These are phyloP conservation scores for Leucocoprinus sp. DNA, from an alignment of 768 basidiomycete genomes.

Conservation along the genomic window DNA sequence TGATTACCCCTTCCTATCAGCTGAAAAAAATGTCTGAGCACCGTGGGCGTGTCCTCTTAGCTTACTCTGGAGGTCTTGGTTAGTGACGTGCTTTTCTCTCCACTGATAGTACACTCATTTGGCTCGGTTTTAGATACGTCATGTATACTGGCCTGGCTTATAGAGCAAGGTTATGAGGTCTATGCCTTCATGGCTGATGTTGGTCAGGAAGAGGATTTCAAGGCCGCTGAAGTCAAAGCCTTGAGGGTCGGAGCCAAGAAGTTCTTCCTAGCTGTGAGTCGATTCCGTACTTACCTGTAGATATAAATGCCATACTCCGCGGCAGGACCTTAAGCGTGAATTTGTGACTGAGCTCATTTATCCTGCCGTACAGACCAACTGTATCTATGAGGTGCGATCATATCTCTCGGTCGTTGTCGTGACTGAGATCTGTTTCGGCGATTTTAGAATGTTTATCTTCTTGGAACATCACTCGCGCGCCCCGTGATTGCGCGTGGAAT, in stretches of 20 bases:
- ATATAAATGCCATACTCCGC: neutral
- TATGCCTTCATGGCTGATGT: slow-evolving; percentile 96
- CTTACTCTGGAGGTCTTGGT: slow-evolving; percentile 98
- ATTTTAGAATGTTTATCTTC: slow-evolving; percentile 94
- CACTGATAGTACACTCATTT: too few species aligned
- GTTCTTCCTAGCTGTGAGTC: slow-evolving; percentile 77
- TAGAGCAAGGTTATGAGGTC: slow-evolving; percentile 97
- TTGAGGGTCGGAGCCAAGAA: slow-evolving; percentile 89
- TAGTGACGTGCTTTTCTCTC: slow-evolving; percentile 24
- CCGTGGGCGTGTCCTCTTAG: slow-evolving; percentile 83
- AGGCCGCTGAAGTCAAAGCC: slow-evolving; percentile 84
- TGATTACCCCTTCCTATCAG: neutral
- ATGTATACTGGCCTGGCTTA: slow-evolving; percentile 98
- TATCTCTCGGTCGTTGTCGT: neutral
- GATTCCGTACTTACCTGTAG: neutral
- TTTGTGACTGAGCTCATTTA: slow-evolving; percentile 96
- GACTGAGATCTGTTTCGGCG: neutral
- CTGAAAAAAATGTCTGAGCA: slow-evolving; percentile 36
- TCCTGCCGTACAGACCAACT: slow-evolving; percentile 96
- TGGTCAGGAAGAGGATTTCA: slow-evolving; percentile 95
- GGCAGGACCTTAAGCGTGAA: slow-evolving; percentile 85
- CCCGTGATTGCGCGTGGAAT: slow-evolving; percentile 99
- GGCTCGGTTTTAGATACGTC: slow-evolving; percentile 73
- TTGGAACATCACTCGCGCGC: slow-evolving; percentile 95
- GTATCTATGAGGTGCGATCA: slow-evolving; percentile 83